A percentile compares a stretch with the other conserved stretches of the same genome.
These are phyloP conservation scores for Arbutus unedo DNA, from an alignment of 148 eudicot genomes.

Conservation along the genomic window DNA sequence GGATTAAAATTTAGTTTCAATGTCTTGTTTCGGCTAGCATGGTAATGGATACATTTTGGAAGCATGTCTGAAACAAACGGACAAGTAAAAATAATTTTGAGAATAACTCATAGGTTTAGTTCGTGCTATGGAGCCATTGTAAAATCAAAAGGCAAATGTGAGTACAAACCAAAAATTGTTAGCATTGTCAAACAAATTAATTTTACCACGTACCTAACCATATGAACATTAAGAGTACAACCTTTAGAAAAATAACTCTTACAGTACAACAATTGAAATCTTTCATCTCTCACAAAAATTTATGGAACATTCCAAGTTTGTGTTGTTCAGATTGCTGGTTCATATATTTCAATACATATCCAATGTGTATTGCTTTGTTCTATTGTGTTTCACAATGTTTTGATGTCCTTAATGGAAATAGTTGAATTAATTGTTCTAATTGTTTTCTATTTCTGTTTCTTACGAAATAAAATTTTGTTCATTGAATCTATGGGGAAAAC, in stretches of 20 bases:
- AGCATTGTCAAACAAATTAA: not conserved
- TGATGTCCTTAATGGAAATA: not conserved
- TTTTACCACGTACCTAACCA: not conserved
- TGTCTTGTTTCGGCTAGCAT: not conserved
- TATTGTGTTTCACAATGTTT: not conserved
- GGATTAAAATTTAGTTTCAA: not conserved
- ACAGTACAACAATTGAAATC: too few relatives aligned
- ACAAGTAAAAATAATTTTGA: too few relatives aligned
- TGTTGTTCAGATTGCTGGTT: not conserved
- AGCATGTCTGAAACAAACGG: not conserved
- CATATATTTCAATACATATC: not conserved
- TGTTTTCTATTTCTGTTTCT: not conserved
- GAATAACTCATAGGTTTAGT: too few relatives aligned
- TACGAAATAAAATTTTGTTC: not conserved
- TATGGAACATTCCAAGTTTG: not conserved
- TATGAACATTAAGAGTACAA: not conserved
- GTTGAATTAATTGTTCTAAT: too few relatives aligned
- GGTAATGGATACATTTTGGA: not conserved
- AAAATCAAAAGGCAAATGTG: not conserved
- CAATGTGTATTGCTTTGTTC: too few relatives aligned
- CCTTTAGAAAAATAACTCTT: not conserved
- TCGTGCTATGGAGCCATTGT: too few relatives aligned
- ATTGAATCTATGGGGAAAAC: too few relatives aligned
- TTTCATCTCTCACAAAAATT: not conserved
- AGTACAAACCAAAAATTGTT: not conserved